A percentile compares a stretch with the other conserved stretches of the same genome.
These are phyloP conservation scores for Penicillium brevicompactum DNA, from an alignment of 2,329 filamentous ascomycete species.

Conservation along the genomic window DNA sequence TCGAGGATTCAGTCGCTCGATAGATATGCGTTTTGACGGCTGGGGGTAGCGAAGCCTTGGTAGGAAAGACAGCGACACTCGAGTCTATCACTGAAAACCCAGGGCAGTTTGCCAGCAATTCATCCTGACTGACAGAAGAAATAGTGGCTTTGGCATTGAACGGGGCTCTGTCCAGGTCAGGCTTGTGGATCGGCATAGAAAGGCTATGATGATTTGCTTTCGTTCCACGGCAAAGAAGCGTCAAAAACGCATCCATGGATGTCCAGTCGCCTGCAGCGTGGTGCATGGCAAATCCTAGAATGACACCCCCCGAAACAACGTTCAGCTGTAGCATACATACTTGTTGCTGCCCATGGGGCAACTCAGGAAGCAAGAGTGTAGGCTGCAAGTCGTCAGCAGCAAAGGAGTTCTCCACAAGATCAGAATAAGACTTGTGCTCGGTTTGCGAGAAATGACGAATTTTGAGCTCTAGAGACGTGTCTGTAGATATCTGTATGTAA, in stretches of 20 bases:
- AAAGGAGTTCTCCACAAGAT: conserved; percentile 13
- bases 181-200: conserved; percentile 16
- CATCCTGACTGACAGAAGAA: conserved; percentile 4
- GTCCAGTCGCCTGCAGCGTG: conserved; percentile 27
- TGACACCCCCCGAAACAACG: conserved; percentile 22
- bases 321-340: conserved; percentile 26
- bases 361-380: conserved; percentile 13
- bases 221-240: conserved; percentile 22
- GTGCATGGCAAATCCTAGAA: conserved; percentile 20
- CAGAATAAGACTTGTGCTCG: conserved; percentile 15
- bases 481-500: conserved; percentile 11
- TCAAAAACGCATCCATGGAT: conserved; percentile 24
- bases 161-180: conserved; percentile 21
- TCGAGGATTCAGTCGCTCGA: conserved; percentile 3
- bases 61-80: conserved; percentile 5
- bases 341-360: conserved; percentile 3
- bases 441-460: conserved; percentile 9
- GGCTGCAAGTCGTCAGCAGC: conserved; percentile 13
- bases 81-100: conserved; percentile 20
- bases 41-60: neutral
- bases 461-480: conserved; percentile 7
- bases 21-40: conserved; percentile 17
- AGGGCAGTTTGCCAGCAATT: conserved; percentile 11
- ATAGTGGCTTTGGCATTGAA: conserved; percentile 14
- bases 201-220: conserved; percentile 18